These are phyloP conservation scores for Filobasidium uniguttulatum DNA, from an alignment of 1,284 basidiomycete species.

Conservation along the genomic window DNA sequence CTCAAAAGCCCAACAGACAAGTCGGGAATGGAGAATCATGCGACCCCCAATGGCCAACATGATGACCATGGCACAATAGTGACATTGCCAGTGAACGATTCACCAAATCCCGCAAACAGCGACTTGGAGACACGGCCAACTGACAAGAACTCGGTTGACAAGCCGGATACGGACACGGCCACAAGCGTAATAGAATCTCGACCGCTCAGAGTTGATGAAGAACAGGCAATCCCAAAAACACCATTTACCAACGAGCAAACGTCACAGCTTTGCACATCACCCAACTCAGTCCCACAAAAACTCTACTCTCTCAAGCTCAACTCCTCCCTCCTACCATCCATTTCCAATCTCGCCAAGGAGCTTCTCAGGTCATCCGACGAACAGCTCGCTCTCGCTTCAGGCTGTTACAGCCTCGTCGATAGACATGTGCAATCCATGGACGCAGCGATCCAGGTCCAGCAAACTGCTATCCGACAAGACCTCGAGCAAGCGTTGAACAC, in stretches of 20 bases:
- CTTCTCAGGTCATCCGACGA: slow-evolving; percentile 39
- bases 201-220: too few species aligned
- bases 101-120: neutral
- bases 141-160: neutral
- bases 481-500: neutral
- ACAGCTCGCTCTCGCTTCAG: slow-evolving; percentile 40
- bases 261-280: too few species aligned
- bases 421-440: slow-evolving; percentile 42
- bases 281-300: neutral
- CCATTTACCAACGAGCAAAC: too few species aligned
- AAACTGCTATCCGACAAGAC: slow-evolving; percentile 19
- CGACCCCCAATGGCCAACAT: neutral
- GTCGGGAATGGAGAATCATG: neutral
- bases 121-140: neutral
- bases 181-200: too few species aligned
- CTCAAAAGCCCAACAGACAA: too few species aligned
- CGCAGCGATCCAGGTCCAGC: slow-evolving; percentile 33
- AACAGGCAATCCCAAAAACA: too few species aligned
- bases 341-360: slow-evolving; percentile 27
- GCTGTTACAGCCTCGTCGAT: slow-evolving; percentile 41
- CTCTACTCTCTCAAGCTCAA: slow-evolving; percentile 8
- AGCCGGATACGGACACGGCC: neutral
- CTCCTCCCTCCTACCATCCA: slow-evolving; percentile 24
- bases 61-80: neutral
- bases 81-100: slow-evolving; percentile 2